A percentile compares a stretch with the other conserved stretches of the same genome.
Evolutionary conservation across 306 rosid species (phyloP).

Genomic region (Quercus rubra): DNA sequence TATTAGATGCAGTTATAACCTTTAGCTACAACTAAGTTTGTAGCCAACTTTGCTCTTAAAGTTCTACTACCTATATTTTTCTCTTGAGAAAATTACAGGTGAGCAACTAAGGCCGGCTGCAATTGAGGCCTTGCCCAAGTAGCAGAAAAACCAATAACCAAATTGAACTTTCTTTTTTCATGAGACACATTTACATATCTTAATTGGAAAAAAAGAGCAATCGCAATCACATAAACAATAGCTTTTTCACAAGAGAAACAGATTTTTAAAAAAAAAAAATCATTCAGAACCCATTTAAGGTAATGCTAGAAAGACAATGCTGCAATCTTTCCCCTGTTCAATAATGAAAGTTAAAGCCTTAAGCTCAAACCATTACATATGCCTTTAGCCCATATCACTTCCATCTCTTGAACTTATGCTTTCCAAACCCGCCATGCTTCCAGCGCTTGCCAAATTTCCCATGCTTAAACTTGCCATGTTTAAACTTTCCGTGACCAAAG

Average conservation of each 20-base stretch:
- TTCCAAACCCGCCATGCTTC: conserved; percentile 50
- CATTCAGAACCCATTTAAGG: background rate
- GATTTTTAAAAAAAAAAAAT: background rate
- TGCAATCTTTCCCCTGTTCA: background rate
- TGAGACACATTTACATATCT: background rate
- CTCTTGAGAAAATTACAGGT: background rate
- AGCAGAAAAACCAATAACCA: background rate
- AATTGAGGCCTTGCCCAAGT: background rate
- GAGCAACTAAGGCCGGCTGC: too few relatives aligned
- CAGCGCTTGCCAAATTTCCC: conserved; percentile 73
- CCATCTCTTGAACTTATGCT: conserved; percentile 65
- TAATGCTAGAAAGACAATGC: background rate
- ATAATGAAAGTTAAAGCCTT: background rate
- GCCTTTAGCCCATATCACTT: conserved; percentile 36
- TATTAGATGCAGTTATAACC: too few relatives aligned
- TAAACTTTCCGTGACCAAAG: conserved; percentile 51
- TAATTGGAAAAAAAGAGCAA: background rate
- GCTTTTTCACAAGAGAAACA: background rate
- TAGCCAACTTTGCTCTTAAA: background rate
- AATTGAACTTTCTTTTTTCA: background rate
- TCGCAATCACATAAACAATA: background rate
- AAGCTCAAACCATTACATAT: background rate
- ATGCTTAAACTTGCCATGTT: conserved; percentile 67
- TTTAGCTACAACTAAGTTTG: background rate
- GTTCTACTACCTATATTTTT: background rate